Base-by-base conservation (phyloP, 495 filamentous ascomycete species). In the Wilcoxina mikolae region DNA sequence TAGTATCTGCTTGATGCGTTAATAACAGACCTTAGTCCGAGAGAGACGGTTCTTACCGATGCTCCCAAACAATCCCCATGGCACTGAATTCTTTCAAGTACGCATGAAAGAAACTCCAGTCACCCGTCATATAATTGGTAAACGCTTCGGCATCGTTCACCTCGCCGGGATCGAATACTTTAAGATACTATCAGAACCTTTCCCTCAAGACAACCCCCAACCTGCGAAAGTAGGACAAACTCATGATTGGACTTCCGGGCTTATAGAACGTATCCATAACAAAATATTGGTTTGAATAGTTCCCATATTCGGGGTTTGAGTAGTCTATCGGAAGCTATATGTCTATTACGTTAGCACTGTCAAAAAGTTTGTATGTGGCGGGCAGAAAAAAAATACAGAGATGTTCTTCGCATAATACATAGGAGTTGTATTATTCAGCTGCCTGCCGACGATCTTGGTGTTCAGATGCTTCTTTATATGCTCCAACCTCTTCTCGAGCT, bases 21-120 rank as follows among this genome's bases (percentile, higher is more conserved):
- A n/a, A n/a, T n/a, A n/a, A n/a, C n/a, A n/a, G n/a, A n/a, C n/a
- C n/a, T n/a, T n/a, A n/a, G n/a, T n/a, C n/a, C n/a, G n/a, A n/a
- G n/a, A n/a, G n/a, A n/a, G n/a, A n/a, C n/a, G n/a, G n/a, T n/a
- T n/a, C n/a, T 46, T 28, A 79, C 71, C 77, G 64, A 56, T 80
- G 77, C 58, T 80, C 77, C 77, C 77, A 80, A 1, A 73, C 63
- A 29, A 80, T 76, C 1, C 75, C 77, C 28, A 80, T 68, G 0
- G 70, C 77, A 11, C 68, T 64, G 47, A 76, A 73, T 27, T 74
- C 68, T 38, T 70, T 52, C 20, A 79, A 60, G 35, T 75, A 66
- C 27, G 68, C 54, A 12, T 59, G 63, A 44, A 78, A 72, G 53
- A 74, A 72, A 1, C 68, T 69, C n/a, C 57, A 51, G 1, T 60